These are phyloP conservation scores for Fusarium sarcochroum DNA, from an alignment of 2,329 filamentous ascomycete species.

Conservation along the genomic window DNA sequence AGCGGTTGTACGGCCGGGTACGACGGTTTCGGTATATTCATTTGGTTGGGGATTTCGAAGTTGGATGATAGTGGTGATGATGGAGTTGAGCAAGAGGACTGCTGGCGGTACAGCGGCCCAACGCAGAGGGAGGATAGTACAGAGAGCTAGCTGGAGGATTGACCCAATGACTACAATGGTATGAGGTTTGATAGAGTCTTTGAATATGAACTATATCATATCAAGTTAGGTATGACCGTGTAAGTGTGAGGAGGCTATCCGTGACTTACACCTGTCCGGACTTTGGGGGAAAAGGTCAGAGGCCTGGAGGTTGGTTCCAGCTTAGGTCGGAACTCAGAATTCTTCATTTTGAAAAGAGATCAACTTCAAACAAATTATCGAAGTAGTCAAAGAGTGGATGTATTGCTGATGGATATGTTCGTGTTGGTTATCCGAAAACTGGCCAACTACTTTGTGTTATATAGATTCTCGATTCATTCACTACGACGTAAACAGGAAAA, in stretches of 20 bases:
- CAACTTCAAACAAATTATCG: no score
- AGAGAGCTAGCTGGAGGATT: constrained; percentile 53
- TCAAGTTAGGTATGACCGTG: neutral
- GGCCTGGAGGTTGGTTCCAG: constrained; percentile 43
- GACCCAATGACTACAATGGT: constrained; percentile 54
- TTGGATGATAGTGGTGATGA: constrained; percentile 51
- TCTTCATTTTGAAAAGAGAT: constrained; percentile 18
- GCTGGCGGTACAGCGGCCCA: constrained; percentile 54
- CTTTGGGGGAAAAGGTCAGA: constrained; percentile 29
- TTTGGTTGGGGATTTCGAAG: constrained; percentile 34
- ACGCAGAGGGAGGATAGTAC: constrained; percentile 51
- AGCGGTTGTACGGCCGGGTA: constrained; percentile 54
- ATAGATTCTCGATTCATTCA: neutral
- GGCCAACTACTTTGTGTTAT: neutral
- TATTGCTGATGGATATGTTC: neutral
- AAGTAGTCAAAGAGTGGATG: no score
- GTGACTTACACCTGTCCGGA: constrained; percentile 39
- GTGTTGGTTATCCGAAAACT: no score
- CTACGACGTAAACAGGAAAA: neutral
- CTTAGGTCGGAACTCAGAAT: constrained; percentile 44
- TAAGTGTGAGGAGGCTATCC: neutral
- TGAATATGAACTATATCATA: constrained; percentile 43
- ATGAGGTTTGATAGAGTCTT: constrained; percentile 54
- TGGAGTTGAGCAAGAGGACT: constrained; percentile 50
- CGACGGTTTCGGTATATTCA: constrained; percentile 42